Evolutionary conservation across 2,329 filamentous ascomycete genomes (phyloP), one percentile per base, ranked within the genome.

Genomic region (Ophiostoma sp.): DNA sequence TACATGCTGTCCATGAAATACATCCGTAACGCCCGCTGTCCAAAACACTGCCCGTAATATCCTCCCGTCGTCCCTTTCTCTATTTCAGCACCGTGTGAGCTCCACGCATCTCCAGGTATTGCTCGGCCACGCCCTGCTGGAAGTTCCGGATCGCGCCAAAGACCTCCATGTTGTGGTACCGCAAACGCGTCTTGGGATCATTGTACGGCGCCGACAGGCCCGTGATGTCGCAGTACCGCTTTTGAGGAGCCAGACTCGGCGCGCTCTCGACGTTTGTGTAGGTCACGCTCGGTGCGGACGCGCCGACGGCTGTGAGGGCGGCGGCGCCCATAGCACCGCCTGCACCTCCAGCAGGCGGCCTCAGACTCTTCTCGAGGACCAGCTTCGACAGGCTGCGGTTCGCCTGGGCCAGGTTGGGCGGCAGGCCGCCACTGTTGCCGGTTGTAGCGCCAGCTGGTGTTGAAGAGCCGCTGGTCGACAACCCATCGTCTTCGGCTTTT

Each of bases 201-300:
- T 93, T 90, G 81, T 99, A 99, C 6, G 92, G 92, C 39, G 94
- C 93, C n/a, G 93, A 90, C 76, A 99, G 84, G 1, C 96, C 97
- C 0, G 96, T 99, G 78, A 99, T 89, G 82, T 99, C 97, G 85
- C 96, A 99, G 83, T 98, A 99, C 79, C 92, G 93, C 82, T 91
- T 94, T 80, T 93, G 89, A 77, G 94, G 92, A 69, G 92, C 92
- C 78, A 98, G 85, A 74, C 93, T 96, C 52, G 96, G 96, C 2
- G 96, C 95, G 66, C 93, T 94, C 82, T 82, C 96, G 76, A 99
- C 97, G 80, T 98, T 98, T 7, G 94, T 97, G 82, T 98, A 99
- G 0, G 96, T 98, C 42, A 92, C 92, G 42, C 87, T 89, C 0
- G 92, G 93, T 0, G 91, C 92, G 7, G 85, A 84, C 1, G 83